A percentile compares a stretch with the other conserved stretches of the same genome.
Evolutionary conservation across 2,329 filamentous ascomycete species (phyloP).

Genomic region (Aspergillus ustus): DNA sequence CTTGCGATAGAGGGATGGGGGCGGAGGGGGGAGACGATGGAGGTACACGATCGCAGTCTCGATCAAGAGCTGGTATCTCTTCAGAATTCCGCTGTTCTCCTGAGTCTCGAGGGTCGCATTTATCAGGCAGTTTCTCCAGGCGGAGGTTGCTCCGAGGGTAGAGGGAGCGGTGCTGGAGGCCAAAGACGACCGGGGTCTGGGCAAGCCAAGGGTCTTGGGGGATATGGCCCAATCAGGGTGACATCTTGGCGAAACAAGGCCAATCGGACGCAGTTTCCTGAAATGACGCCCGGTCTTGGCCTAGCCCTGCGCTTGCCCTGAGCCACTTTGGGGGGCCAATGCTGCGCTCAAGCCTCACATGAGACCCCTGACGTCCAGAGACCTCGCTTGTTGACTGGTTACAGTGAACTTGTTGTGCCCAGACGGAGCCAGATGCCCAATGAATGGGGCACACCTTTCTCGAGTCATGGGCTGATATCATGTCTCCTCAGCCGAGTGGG

Average conservation of each 20-base stretch:
- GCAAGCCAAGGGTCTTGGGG: neutral
- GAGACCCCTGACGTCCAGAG: no score
- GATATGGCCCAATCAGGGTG: neutral
- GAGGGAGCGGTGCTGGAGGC: no score
- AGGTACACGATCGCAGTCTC: no score
- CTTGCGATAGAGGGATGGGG: no score
- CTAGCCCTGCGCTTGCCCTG: neutral
- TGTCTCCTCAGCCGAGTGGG: no score
- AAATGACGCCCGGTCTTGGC: neutral
- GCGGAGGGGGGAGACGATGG: no score
- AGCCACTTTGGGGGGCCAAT: neutral
- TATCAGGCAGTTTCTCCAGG: no score
- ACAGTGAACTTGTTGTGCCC: no score
- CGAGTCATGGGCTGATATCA: neutral
- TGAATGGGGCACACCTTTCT: neutral
- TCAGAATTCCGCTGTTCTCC: no score
- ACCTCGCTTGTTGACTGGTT: no score
- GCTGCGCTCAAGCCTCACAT: neutral
- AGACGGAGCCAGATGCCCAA: neutral
- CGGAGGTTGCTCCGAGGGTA: neutral
- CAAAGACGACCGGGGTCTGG: neutral
- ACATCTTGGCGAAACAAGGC: neutral
- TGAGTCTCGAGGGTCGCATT: no score
- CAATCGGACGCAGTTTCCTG: neutral
- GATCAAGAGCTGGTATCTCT: no score